Evolutionary conservation across 805 yeast genomes (phyloP).

Genomic region (Starmerella davenportii): DNA sequence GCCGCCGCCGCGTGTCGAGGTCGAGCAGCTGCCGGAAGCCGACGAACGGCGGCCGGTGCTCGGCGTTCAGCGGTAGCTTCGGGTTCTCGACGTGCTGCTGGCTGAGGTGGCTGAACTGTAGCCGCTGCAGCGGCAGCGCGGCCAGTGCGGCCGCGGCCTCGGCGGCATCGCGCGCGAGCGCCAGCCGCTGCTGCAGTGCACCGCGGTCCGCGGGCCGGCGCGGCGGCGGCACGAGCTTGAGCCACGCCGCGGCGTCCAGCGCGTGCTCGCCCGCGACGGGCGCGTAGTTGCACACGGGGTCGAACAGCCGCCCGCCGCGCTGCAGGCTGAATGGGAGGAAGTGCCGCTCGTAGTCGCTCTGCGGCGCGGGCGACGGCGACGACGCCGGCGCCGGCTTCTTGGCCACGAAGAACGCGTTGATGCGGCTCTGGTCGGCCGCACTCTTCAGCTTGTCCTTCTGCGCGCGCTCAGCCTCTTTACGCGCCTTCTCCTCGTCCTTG

Average conservation of each 20-base stretch:
- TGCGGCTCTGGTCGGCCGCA: slow-evolving; percentile 13
- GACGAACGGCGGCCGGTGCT: slow-evolving; percentile 34
- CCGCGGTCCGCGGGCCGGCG: background rate
- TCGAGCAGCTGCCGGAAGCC: slow-evolving; percentile 32
- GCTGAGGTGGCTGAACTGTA: slow-evolving; percentile 20
- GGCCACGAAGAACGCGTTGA: slow-evolving; percentile 14
- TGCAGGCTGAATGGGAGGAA: slow-evolving; percentile 23
- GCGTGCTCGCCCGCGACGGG: background rate
- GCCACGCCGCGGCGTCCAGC: slow-evolving; percentile 10
- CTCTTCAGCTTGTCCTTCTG: slow-evolving; percentile 10
- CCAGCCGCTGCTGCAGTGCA: slow-evolving; percentile 8
- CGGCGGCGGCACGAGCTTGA: background rate
- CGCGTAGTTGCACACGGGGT: slow-evolving; percentile 6
- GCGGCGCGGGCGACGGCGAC: slow-evolving; percentile 1
- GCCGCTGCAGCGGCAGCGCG: slow-evolving; percentile 17
- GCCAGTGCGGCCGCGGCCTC: slow-evolving; percentile 10
- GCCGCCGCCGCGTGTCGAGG: background rate
- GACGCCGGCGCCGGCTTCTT: background rate
- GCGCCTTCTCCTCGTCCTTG: slow-evolving; percentile 11
- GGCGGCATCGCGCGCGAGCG: slow-evolving; percentile 11
- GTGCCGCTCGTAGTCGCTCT: slow-evolving; percentile 16
- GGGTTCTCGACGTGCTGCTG: slow-evolving; percentile 6
- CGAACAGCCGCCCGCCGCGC: slow-evolving; percentile 14
- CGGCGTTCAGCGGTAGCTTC: slow-evolving; percentile 26
- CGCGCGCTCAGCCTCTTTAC: slow-evolving; percentile 11